phyloP scores from a whole-genome alignment of 2,329 filamentous ascomycete genomes.

The Aureobasidium sp. region DNA sequence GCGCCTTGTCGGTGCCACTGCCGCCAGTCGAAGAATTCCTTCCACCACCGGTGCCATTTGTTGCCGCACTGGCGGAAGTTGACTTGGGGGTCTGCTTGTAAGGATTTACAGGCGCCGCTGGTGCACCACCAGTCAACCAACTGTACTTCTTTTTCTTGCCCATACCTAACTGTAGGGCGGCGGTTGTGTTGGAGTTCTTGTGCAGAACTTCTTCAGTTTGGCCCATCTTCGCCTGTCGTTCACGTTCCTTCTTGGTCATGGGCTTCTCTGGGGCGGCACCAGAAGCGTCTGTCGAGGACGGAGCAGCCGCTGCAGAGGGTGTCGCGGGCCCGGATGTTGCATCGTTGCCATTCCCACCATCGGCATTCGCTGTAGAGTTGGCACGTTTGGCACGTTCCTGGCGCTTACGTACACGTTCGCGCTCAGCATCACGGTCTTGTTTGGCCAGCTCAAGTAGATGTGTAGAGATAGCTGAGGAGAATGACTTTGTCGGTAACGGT shows the following conservation, averaged over 20 bases:
- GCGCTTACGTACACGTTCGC: constrained; percentile 45
- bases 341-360: background rate
- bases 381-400: constrained; percentile 30
- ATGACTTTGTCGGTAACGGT: constrained; percentile 39
- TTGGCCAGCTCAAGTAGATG: constrained; percentile 54
- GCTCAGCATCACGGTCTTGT: constrained; percentile 63
- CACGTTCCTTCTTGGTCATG: constrained; percentile 80
- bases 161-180: constrained; percentile 63
- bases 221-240: constrained; percentile 61
- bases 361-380: constrained; percentile 16
- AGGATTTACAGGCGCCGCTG: constrained; percentile 44
- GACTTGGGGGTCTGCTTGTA: constrained; percentile 22
- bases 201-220: constrained; percentile 71
- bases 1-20: constrained; percentile 4
- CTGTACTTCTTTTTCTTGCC: constrained; percentile 60
- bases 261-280: constrained; percentile 53
- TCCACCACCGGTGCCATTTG: background rate
- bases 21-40: background rate
- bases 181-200: constrained; percentile 73
- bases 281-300: constrained; percentile 28
- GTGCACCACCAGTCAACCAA: constrained; percentile 60
- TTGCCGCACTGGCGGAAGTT: constrained; percentile 7
- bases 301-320: constrained; percentile 22
- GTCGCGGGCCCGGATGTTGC: constrained; percentile 21
- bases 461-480: constrained; percentile 35